Evolutionary conservation across 306 rosid genomes (phyloP), one percentile per base, ranked within the genome.

Genomic region (Myrica gale): DNA sequence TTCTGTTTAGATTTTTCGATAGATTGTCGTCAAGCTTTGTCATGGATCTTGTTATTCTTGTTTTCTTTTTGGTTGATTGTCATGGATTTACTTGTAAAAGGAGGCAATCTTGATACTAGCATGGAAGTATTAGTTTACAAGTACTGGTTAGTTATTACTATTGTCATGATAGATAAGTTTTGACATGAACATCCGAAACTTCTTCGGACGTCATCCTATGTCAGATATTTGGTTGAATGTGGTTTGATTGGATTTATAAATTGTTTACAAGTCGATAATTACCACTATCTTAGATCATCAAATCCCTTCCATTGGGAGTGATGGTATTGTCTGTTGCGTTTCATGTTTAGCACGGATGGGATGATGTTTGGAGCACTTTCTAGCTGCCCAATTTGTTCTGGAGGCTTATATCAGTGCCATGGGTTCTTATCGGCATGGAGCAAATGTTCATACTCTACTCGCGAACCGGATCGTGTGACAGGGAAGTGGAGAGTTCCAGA

Each of bases 331-430:
- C 72, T 76, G 66, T 47, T 72, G n/a, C 12, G 71, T 17, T 54
- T 62, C 62, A 67, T 80, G 32, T 73, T 69, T 74, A 95, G 99
- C 76, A 96, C 92, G 54, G 99, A 95, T 80, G 99, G 96, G 67
- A 95, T 95, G 99, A 88, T 95, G 92, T 95, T 92, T 90, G 99
- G 99, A 89, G 91, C 87, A 72, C 97, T 92, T 81, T 78, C 77
- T 60, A 80, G 69, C 62, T 95, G 99, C 82, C 89, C 97, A 5
- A 73, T 92, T 37, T 95, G 99, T 83, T 82, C 96, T 79, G 94
- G 96, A 76, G 97, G 96, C 75, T 85, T 84, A 92, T 92, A 89
- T 78, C 89, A 89, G 73, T 95, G 99, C 81, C 85, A 48, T 32
- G 99, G 97, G 23, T 95, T 70, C 78, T 65, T 84, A 56, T 85